A percentile compares a stretch with the other conserved stretches of the same genome.
These are phyloP conservation scores for Ramaria sp. DNA, from an alignment of 768 basidiomycete species.

Conservation along the genomic window DNA sequence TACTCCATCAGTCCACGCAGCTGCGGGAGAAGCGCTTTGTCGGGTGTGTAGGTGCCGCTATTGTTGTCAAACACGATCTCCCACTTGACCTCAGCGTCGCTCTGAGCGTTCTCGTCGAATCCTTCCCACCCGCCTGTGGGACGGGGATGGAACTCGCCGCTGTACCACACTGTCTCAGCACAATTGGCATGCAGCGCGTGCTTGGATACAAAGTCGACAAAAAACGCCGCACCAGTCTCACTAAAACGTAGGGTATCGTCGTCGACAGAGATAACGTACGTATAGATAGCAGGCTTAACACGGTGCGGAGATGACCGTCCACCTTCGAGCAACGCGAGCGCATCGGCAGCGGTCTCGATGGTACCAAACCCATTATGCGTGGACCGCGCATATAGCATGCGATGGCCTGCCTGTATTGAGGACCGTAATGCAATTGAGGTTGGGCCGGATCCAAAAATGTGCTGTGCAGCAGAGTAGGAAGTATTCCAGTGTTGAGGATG, in stretches of 20 bases:
- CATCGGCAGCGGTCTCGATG: slow-evolving; percentile 36
- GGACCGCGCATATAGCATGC: slow-evolving; percentile 61
- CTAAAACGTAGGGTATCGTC: slow-evolving; percentile 76
- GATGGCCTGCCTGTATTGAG: slow-evolving; percentile 61
- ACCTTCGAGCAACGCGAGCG: slow-evolving; percentile 41
- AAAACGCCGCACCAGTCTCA: slow-evolving; percentile 80
- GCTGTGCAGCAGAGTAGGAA: slow-evolving; percentile 57
- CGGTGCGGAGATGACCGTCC: slow-evolving; percentile 29
- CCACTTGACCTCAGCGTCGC: slow-evolving; percentile 53
- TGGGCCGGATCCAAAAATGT: slow-evolving; percentile 52
- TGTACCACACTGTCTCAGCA: slow-evolving; percentile 51
- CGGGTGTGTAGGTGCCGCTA: slow-evolving; percentile 76
- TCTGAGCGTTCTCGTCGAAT: slow-evolving; percentile 38
- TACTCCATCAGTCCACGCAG: slow-evolving; percentile 54
- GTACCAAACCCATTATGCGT: slow-evolving; percentile 52
- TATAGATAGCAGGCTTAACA: slow-evolving; percentile 76
- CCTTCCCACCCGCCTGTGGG: slow-evolving; percentile 56
- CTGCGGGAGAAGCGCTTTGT: slow-evolving; percentile 46
- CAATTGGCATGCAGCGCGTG: slow-evolving; percentile 80
- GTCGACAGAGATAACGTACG: slow-evolving; percentile 68
- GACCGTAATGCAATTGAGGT: slow-evolving; percentile 52
- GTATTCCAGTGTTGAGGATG: slow-evolving; percentile 55
- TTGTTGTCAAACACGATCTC: slow-evolving; percentile 83
- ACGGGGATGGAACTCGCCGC: slow-evolving; percentile 72
- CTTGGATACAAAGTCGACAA: slow-evolving; percentile 79